phyloP scores from a whole-genome alignment of 306 rosid genomes.

The Hippophae tibetana region DNA sequence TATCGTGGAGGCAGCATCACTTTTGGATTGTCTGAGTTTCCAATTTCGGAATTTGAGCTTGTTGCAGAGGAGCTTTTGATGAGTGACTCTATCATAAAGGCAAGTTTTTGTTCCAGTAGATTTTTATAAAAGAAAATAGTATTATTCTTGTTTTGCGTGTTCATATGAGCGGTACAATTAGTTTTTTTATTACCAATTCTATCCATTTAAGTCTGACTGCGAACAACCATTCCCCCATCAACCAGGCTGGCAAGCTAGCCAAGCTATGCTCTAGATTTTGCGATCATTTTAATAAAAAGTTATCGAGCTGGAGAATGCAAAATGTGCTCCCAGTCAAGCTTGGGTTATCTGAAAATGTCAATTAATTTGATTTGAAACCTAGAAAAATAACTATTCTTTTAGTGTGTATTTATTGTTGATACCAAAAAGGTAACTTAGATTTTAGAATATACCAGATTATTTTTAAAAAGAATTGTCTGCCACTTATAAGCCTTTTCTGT shows the following conservation, averaged over 20 bases:
- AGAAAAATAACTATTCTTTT: no score
- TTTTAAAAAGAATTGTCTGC: no score
- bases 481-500: no score
- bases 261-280: background rate
- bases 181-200: no score
- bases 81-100: conserved; percentile 93
- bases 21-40: conserved; percentile 82
- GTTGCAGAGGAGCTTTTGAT: conserved; percentile 97
- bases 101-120: conserved; percentile 14
- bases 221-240: no score
- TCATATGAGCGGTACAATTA: no score
- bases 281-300: background rate
- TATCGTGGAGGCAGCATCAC: conserved; percentile 83
- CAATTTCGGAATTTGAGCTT: conserved; percentile 94
- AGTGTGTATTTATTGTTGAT: no score
- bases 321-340: background rate
- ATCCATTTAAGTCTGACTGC: no score
- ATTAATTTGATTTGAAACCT: background rate
- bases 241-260: no score
- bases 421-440: no score
- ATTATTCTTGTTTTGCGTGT: no score
- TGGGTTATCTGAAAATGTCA: background rate
- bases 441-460: no score
- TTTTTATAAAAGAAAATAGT: background rate
- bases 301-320: background rate